Evolutionary conservation across 2,329 filamentous ascomycete genomes (phyloP).

Genomic region (Aspergillus jensenii): DNA sequence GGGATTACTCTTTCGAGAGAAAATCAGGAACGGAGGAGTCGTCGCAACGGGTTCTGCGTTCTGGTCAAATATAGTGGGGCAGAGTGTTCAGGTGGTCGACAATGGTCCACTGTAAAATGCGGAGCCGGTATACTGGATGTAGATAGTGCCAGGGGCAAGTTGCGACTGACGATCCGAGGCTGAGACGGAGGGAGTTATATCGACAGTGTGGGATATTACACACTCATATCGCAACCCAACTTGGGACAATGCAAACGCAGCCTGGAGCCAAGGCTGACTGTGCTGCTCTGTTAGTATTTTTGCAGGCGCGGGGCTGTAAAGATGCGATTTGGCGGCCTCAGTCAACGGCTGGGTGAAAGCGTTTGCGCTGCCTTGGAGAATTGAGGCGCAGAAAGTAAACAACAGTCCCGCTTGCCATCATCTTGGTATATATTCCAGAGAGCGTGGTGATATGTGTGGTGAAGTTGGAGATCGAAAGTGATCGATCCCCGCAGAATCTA

Average conservation of each 20-base stretch:
- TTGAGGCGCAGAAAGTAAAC: too few relatives aligned
- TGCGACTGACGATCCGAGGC: neutral
- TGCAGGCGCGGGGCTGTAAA: neutral
- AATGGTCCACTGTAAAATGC: constrained; percentile 12
- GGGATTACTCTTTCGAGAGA: constrained; percentile 4
- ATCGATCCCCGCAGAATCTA: constrained; percentile 37
- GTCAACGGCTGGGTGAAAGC: neutral
- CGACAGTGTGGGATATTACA: neutral
- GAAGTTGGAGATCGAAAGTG: constrained; percentile 28
- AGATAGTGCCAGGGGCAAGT: neutral
- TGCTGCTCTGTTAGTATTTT: neutral
- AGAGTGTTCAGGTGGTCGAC: neutral
- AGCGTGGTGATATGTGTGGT: neutral
- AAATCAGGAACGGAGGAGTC: neutral
- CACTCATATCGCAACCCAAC: neutral
- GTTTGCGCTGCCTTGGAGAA: neutral
- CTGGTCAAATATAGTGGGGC: constrained; percentile 13
- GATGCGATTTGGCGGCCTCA: neutral
- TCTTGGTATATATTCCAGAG: neutral
- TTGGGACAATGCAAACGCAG: neutral
- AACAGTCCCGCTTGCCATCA: neutral
- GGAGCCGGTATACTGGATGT: constrained; percentile 8
- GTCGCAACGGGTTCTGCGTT: constrained; percentile 3
- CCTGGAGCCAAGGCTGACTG: neutral
- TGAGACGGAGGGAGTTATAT: neutral